Conservation (phyloP, 139 green algal species). For the Chlorella sp. region DNA sequence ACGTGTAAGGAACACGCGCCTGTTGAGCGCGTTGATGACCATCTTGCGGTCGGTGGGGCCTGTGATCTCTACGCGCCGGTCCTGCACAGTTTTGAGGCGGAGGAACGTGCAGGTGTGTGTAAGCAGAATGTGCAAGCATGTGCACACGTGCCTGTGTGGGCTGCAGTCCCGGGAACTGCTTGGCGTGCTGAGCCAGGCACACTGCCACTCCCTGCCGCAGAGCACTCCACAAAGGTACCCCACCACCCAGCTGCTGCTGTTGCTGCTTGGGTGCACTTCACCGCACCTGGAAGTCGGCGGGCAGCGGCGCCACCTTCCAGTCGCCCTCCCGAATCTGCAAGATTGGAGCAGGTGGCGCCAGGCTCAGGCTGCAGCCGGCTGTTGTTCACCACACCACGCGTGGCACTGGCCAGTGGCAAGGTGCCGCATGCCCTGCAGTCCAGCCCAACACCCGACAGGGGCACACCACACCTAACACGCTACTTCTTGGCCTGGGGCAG, state of each 20-base stretch:
- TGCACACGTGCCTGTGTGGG: too few relatives aligned
- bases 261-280: too few relatives aligned
- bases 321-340: slow-evolving; percentile 53
- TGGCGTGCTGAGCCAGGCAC: too few relatives aligned
- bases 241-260: too few relatives aligned
- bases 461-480: background rate
- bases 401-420: background rate
- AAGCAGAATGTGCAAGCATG: too few relatives aligned
- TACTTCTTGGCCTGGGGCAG: too few relatives aligned
- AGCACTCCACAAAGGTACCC: too few relatives aligned
- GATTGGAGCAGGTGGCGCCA: background rate
- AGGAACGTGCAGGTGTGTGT: too few relatives aligned
- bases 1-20: slow-evolving; percentile 35
- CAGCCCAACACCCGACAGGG: background rate
- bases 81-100: too few relatives aligned
- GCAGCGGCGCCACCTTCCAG: slow-evolving; percentile 76
- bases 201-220: too few relatives aligned
- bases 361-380: background rate
- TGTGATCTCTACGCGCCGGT: slow-evolving; percentile 91
- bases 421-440: background rate
- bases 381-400: background rate
- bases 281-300: slow-evolving; percentile 48
- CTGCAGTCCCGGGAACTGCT: too few relatives aligned
- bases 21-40: slow-evolving; percentile 92
- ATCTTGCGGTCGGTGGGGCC: slow-evolving; percentile 89